These are phyloP conservation scores for Pseudocercospora musae DNA, from an alignment of 2,329 filamentous ascomycete genomes.

Conservation along the genomic window DNA sequence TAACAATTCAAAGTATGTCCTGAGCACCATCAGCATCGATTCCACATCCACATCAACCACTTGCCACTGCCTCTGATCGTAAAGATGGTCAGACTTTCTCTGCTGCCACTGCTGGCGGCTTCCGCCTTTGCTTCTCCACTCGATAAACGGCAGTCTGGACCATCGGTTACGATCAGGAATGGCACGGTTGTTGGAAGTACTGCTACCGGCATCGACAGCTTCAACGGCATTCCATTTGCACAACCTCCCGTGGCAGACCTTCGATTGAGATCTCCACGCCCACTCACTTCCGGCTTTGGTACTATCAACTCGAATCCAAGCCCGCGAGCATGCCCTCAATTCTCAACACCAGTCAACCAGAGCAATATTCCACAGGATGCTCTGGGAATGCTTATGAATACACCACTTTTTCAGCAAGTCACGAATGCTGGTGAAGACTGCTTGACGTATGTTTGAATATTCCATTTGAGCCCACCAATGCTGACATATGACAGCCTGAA, in stretches of 20 bases:
- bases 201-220: slow-evolving; percentile 58
- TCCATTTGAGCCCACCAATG: neutral
- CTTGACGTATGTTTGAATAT: slow-evolving; percentile 22
- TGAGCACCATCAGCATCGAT: neutral
- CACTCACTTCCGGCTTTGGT: slow-evolving; percentile 56
- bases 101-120: slow-evolving; percentile 11
- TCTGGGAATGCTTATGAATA: slow-evolving; percentile 39
- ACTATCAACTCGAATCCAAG: slow-evolving; percentile 58
- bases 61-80: neutral
- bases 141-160: slow-evolving; percentile 19
- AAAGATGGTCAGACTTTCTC: neutral
- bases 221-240: slow-evolving; percentile 73
- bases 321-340: slow-evolving; percentile 68
- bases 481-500: slow-evolving; percentile 8
- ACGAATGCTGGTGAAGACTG: slow-evolving; percentile 44
- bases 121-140: slow-evolving; percentile 15
- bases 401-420: slow-evolving; percentile 39
- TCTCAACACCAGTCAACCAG: slow-evolving; percentile 44
- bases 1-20: neutral
- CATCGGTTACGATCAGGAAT: slow-evolving; percentile 44
- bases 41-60: neutral
- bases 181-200: slow-evolving; percentile 56
- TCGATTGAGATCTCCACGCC: slow-evolving; percentile 66
- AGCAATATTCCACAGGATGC: slow-evolving; percentile 36
- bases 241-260: slow-evolving; percentile 63